These are phyloP conservation scores for Obelidium mucronatum DNA, from an alignment of 192 early-diverging fungal genomes.

Conservation along the genomic window DNA sequence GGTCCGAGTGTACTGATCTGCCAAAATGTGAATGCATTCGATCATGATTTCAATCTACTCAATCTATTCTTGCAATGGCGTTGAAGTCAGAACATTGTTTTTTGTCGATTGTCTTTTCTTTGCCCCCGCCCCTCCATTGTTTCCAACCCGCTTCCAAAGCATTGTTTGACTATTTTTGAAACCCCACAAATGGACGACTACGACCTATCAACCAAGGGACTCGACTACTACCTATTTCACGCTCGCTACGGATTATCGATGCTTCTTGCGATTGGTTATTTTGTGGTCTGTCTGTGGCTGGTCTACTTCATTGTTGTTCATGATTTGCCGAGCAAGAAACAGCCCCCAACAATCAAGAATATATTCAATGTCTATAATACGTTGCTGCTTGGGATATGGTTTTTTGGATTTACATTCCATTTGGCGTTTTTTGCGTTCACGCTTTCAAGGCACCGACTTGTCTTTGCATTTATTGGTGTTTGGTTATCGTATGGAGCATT, in stretches of 20 bases:
- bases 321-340: neutral
- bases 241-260: too few species aligned
- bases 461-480: neutral
- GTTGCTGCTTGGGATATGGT: neutral
- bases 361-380: neutral
- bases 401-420: neutral
- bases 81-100: too few species aligned
- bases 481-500: neutral
- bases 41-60: neutral
- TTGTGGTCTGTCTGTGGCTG: neutral
- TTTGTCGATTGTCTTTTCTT: too few species aligned
- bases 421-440: neutral
- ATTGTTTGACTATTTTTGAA: too few species aligned
- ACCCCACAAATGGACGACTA: too few species aligned
- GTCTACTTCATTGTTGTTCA: neutral
- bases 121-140: too few species aligned
- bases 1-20: conserved; percentile 17
- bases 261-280: neutral
- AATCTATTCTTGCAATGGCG: too few species aligned
- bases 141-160: too few species aligned
- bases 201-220: too few species aligned
- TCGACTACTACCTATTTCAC: too few species aligned
- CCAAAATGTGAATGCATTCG: conserved; percentile 6
- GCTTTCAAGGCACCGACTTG: neutral
- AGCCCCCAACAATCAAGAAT: neutral